phyloP scores from a whole-genome alignment of 768 basidiomycete species.

The Leccinum boreale region DNA sequence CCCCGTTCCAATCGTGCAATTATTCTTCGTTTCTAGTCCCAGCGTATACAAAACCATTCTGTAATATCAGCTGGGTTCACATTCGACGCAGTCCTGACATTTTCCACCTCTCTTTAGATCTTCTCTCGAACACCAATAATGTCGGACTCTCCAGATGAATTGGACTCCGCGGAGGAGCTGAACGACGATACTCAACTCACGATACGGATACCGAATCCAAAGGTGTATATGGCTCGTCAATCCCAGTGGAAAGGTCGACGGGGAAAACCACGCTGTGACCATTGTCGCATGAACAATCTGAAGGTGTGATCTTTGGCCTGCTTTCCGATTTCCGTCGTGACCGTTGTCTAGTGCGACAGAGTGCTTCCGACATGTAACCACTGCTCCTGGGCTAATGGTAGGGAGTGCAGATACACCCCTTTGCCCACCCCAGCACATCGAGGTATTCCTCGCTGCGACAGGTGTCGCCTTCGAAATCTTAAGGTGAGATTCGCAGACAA shows the following conservation, averaged over 20 bases:
- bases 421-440: constrained; percentile 73
- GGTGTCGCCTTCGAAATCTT: constrained; percentile 62
- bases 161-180: constrained; percentile 37
- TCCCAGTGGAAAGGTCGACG: constrained; percentile 74
- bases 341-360: constrained; percentile 55
- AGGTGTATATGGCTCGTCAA: constrained; percentile 63
- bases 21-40: constrained; percentile 7
- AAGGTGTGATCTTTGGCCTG: constrained; percentile 45
- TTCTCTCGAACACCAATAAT: constrained; percentile 18
- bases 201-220: constrained; percentile 65
- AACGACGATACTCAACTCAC: constrained; percentile 54
- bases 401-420: constrained; percentile 70
- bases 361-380: constrained; percentile 70
- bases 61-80: constrained; percentile 6
- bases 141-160: constrained; percentile 38
- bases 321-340: constrained; percentile 11
- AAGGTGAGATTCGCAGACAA: constrained; percentile 44
- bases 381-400: constrained; percentile 60
- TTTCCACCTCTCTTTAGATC: constrained; percentile 13
- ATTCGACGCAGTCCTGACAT: constrained; percentile 10
- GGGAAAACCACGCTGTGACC: constrained; percentile 73
- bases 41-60: not conserved
- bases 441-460: constrained; percentile 71
- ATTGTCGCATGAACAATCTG: constrained; percentile 67
- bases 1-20: constrained; percentile 4